Evolutionary conservation across 2,329 filamentous ascomycete genomes (phyloP).

Genomic region (Huntiella omanensis): DNA sequence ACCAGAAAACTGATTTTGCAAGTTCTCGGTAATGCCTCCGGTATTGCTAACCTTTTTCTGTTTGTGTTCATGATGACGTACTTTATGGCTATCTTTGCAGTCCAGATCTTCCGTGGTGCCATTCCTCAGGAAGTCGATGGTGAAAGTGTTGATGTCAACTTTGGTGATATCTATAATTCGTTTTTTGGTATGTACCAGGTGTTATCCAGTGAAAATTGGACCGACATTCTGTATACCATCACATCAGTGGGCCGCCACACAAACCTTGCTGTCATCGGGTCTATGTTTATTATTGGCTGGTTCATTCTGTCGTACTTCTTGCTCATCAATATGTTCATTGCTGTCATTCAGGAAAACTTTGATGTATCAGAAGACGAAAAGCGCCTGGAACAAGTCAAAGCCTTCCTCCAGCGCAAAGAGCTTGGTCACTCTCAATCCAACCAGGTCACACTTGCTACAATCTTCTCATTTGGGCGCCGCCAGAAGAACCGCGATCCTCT

Average conservation of each 20-base stretch:
- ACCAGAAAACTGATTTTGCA: constrained; percentile 72
- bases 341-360: constrained; percentile 98
- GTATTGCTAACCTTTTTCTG: constrained; percentile 84
- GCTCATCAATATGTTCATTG: constrained; percentile 99
- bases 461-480: constrained; percentile 44
- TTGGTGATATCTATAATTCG: constrained; percentile 82
- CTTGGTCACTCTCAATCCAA: constrained; percentile 45
- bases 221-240: constrained; percentile 63
- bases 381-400: constrained; percentile 85
- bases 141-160: constrained; percentile 50
- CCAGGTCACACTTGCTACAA: constrained; percentile 58
- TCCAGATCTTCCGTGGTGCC: constrained; percentile 80
- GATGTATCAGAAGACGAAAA: constrained; percentile 98
- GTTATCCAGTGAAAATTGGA: constrained; percentile 94
- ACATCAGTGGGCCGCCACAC: constrained; percentile 46
- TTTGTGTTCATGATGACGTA: constrained; percentile 96
- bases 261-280: constrained; percentile 79
- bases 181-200: constrained; percentile 98
- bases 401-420: constrained; percentile 83
- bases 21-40: constrained; percentile 76
- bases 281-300: constrained; percentile 82
- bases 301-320: constrained; percentile 93
- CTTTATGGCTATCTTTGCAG: constrained; percentile 78
- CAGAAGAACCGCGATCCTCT: constrained; percentile 53
- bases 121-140: constrained; percentile 49